A percentile compares a stretch with the other conserved stretches of the same genome.
Conservation (phyloP, 257 asterid species). For the Voacanga thouarsii region DNA sequence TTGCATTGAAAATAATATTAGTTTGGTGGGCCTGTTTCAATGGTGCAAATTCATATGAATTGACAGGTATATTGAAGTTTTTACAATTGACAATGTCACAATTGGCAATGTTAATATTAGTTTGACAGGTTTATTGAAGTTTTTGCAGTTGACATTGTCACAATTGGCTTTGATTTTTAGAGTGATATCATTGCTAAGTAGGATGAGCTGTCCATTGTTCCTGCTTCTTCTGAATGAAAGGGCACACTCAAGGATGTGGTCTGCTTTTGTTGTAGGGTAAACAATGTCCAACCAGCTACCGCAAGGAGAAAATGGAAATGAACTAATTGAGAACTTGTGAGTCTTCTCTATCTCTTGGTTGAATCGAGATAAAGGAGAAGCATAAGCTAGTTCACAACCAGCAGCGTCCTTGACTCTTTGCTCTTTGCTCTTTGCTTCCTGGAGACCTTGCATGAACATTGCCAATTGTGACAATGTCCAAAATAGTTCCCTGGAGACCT, state of each 20-base stretch:
- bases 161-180: conserved; percentile 86
- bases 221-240: conserved; percentile 45
- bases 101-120: too few species aligned
- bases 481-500: conserved; percentile 65
- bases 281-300: conserved; percentile 46
- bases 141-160: too few species aligned
- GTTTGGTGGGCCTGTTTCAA: too few species aligned
- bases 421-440: too few species aligned
- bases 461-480: conserved; percentile 78
- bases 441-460: too few species aligned
- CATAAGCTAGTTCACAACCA: too few species aligned
- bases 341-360: conserved; percentile 28
- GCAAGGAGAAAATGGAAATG: conserved; percentile 57
- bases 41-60: too few species aligned
- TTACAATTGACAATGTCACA: too few species aligned
- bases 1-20: too few species aligned
- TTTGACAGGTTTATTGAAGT: too few species aligned
- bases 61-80: too few species aligned
- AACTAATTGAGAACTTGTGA: conserved; percentile 31
- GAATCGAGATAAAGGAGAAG: conserved; percentile 44
- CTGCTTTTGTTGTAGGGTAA: conserved; percentile 82
- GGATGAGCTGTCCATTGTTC: conserved; percentile 55
- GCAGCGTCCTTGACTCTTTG: too few species aligned
- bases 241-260: conserved; percentile 74
- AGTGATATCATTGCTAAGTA: conserved; percentile 64